Conservation (phyloP, 2,329 filamentous ascomycete species). For the Teratosphaeria epicoccoides region DNA sequence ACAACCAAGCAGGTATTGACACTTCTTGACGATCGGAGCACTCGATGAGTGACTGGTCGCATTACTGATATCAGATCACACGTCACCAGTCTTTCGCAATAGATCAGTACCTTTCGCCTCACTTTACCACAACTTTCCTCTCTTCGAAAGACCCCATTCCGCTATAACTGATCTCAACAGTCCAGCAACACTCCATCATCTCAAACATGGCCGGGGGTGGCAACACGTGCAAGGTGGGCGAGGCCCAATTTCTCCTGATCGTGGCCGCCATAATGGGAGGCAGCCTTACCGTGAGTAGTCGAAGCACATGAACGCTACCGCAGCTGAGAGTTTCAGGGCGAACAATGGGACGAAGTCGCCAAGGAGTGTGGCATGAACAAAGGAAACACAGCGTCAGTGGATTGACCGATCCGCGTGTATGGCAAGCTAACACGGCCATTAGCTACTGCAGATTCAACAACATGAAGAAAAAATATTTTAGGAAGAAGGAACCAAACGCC, state of each 20-base stretch:
- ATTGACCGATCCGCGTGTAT: background rate
- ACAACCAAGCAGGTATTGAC: too few species aligned
- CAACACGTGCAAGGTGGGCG: background rate
- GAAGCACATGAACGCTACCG: background rate
- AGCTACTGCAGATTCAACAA: background rate
- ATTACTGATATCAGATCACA: background rate
- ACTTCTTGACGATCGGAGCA: too few species aligned
- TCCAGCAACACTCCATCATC: background rate
- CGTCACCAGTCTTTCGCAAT: background rate
- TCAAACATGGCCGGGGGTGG: background rate
- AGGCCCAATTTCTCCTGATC: background rate
- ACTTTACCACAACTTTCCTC: background rate
- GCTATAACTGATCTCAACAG: background rate
- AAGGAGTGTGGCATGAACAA: background rate
- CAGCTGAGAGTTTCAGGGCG: background rate
- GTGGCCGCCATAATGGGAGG: background rate
- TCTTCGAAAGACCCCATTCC: background rate
- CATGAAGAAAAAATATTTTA: background rate
- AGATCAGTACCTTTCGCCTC: background rate
- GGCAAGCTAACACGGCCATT: background rate
- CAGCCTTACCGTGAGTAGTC: background rate
- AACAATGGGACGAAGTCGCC: background rate
- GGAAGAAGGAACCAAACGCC: background rate
- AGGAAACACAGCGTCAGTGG: background rate
- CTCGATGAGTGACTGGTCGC: too few species aligned